phyloP scores from a whole-genome alignment of 768 basidiomycete genomes.

The Leccinum boreale region DNA sequence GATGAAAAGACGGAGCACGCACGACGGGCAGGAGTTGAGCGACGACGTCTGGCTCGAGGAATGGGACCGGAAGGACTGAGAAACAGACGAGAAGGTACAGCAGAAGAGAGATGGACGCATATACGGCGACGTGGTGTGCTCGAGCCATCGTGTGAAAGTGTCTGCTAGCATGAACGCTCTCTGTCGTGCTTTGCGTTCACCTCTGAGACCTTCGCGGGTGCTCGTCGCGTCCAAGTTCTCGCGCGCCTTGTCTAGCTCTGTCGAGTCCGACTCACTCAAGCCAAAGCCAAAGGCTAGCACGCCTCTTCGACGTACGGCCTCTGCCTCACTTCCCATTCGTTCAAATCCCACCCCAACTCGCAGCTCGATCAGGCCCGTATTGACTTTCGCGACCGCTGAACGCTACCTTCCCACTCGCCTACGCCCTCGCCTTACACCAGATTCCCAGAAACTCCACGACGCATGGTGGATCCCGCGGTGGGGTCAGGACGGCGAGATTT shows the following conservation, averaged over 20 bases:
- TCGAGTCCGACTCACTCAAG: conserved; percentile 34
- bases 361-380: conserved; percentile 69
- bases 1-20: conserved; percentile 46
- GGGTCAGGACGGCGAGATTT: conserved; percentile 75
- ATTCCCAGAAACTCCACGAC: conserved; percentile 64
- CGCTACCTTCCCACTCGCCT: conserved; percentile 70
- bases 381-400: conserved; percentile 83
- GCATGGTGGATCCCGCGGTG: conserved; percentile 79
- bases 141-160: conserved; percentile 50
- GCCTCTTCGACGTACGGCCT: conserved; percentile 76
- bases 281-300: conserved; percentile 82
- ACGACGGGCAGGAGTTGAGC: conserved; percentile 16
- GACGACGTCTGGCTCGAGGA: conserved; percentile 6
- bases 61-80: conserved; percentile 10
- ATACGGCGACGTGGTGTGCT: conserved; percentile 50
- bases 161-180: conserved; percentile 16
- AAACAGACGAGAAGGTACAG: conserved; percentile 49
- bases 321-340: conserved; percentile 83
- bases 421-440: conserved; percentile 50
- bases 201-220: not conserved
- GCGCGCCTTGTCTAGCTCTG: conserved; percentile 12
- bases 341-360: conserved; percentile 84
- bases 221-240: not conserved
- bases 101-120: conserved; percentile 40
- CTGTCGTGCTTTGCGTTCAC: conserved; percentile 7